These are phyloP conservation scores for Scopulariopsis brevicaulis DNA, from an alignment of 2,329 filamentous ascomycete species.

Conservation along the genomic window DNA sequence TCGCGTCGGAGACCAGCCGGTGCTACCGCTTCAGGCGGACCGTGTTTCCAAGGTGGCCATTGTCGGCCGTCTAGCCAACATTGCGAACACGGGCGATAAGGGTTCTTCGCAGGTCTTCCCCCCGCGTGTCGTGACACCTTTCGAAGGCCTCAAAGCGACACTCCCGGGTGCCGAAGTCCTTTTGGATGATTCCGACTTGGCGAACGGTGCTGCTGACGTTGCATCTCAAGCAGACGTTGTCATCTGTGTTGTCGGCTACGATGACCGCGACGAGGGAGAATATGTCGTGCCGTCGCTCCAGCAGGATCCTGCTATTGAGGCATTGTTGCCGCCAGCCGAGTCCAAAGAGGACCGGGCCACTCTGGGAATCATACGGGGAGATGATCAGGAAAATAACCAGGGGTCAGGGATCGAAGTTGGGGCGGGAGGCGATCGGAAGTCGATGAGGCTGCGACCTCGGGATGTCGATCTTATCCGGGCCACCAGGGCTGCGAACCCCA, in stretches of 20 bases:
- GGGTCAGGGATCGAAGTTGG: not conserved
- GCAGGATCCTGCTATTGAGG: not conserved
- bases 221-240: constrained; percentile 6
- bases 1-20: not conserved
- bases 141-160: no score
- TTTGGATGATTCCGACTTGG: constrained; percentile 3
- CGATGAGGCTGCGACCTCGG: constrained; percentile 5
- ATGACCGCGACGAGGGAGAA: constrained; percentile 10
- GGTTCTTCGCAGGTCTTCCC: no score
- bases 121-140: no score
- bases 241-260: constrained; percentile 10
- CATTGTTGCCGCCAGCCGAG: not conserved
- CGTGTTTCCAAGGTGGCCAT: constrained; percentile 7
- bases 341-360: not conserved
- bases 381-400: not conserved
- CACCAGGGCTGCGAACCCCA: constrained; percentile 4
- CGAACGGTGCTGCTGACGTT: not conserved
- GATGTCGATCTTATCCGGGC: constrained; percentile 10
- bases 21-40: constrained; percentile 2
- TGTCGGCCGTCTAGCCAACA: constrained; percentile 7
- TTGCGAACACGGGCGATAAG: no score
- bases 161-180: no score
- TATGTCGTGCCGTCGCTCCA: constrained; percentile 8
- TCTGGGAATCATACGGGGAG: not conserved
- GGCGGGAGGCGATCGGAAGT: not conserved